Evolutionary conservation across 2,329 filamentous ascomycete species (phyloP), one percentile per base, ranked within the genome.

Genomic region (Trichoderma koningii): DNA sequence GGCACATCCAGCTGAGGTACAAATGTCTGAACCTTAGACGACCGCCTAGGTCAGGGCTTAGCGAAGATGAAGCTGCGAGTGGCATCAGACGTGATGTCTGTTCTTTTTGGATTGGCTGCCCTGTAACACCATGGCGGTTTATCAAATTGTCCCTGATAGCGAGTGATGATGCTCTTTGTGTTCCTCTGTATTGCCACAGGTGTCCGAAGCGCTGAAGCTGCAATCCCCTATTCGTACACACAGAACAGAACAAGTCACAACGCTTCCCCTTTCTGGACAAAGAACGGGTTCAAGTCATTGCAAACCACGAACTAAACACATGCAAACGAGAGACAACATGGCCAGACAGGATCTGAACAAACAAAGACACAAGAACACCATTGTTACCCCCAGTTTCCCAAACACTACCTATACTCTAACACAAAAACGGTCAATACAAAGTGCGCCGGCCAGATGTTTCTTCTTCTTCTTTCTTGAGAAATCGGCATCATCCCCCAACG

Each of bases 351-450:
- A 30, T 9, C 19, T 28, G 34, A 51, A n/a, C 41, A 45, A 51
- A 28, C 3, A 28, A 19, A 21, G 41, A 34, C 21, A 59, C n/a
- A 5, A 3, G 34, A 53, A 17, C 41, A 65, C 62, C 50, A 55
- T 30, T 41, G 34, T 57, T 56, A 34, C 28, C 44, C 59, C 42
- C 30, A 26, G 12, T 38, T 50, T 26, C 38, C 55, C 47, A 34
- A 34, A 57, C 21, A 56, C 48, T 4, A 55, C 41, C 21, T 23
- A 23, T 61, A 65, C 48, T 65, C 64, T 62, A 65, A 62, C 50
- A 47, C 44, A 42, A 42, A 51, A 52, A 38, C 12, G 34, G 5
- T 38, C 34, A 38, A 38, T 23, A 38, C 12, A 38, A 14, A 45
- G 45, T 44, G 45, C 64, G 50, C 44, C 52, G 48, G 50, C 57